Base-by-base conservation (phyloP, 345 rosid species). In the Balakata baccata region DNA sequence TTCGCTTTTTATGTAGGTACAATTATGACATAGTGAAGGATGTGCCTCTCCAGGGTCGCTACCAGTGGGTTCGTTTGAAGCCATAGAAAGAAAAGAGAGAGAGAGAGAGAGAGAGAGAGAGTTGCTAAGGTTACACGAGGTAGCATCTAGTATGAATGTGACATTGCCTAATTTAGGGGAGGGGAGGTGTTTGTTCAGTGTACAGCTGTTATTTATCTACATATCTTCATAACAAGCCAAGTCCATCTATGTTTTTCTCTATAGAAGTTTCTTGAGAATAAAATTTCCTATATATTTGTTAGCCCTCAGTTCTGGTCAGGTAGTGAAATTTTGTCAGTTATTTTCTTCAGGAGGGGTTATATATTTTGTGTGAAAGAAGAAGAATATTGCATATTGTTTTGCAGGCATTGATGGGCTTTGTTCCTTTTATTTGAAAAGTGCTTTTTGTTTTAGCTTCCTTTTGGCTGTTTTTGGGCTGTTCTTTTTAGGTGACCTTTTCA, bases 11-110 rank as follows among this genome's bases (percentile, higher is more conserved):
- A 38, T 69, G 72, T 80, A 90, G 96, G 92, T 90, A 90, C 88
- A 90, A 90, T 68, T 90, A 78, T 75, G 93, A 90, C 73, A 74
- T 89, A 57, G 87, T 64, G 74, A 90, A 85, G 77, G 96, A 90
- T 43, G 72, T 64, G 81, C 93, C 96, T 39, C 79, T 90, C 37
- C 71, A 85, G 64, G 96, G 96, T 66, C 90, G 90, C 10, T 90
- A 86, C 89, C 74, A 84, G 78, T 90, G 96, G 96, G 73, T 84
- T 83, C 84, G 78, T 7, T 58, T 87, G 69, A 79, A 81, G 65
- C 88, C 78, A 37, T 79, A 68, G 77, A 50, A 16, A 20, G 37
- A 2, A 11, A 5, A 17, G 10, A 54, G 23, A 64, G 7, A 13
- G 22, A 16, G n/a, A 22, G 1, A 11, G 56, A 43, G 0, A 67